These are phyloP conservation scores for Leishmania aethiopica DNA, from an alignment of 208 protist genomes.

Conservation along the genomic window DNA sequence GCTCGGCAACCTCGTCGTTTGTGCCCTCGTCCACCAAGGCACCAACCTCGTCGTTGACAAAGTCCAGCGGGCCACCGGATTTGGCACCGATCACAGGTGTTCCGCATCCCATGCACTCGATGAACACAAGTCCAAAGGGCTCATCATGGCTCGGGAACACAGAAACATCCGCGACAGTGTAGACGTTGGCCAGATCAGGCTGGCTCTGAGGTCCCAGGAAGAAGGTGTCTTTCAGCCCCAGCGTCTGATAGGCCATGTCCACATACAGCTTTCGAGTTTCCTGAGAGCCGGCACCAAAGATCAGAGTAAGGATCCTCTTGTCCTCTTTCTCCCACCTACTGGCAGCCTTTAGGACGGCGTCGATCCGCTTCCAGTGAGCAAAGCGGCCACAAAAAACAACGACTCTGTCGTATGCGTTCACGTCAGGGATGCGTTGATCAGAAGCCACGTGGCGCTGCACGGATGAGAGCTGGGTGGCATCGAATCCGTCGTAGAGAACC, in stretches of 20 bases:
- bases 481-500: slow-evolving; percentile 65
- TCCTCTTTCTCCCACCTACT: slow-evolving; percentile 59
- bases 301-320: slow-evolving; percentile 58
- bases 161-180: slow-evolving; percentile 58
- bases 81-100: slow-evolving; percentile 80
- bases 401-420: slow-evolving; percentile 61
- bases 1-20: slow-evolving; percentile 49
- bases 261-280: slow-evolving; percentile 59
- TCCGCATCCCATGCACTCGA: slow-evolving; percentile 83
- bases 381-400: slow-evolving; percentile 81
- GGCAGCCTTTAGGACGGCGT: slow-evolving; percentile 63
- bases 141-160: slow-evolving; percentile 84
- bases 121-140: slow-evolving; percentile 81
- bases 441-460: slow-evolving; percentile 33
- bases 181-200: slow-evolving; percentile 57
- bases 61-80: slow-evolving; percentile 80
- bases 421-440: slow-evolving; percentile 45
- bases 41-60: slow-evolving; percentile 71
- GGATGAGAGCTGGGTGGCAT: slow-evolving; percentile 28
- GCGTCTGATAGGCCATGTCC: slow-evolving; percentile 64
- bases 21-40: slow-evolving; percentile 67
- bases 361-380: slow-evolving; percentile 78
- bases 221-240: slow-evolving; percentile 65
- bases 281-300: slow-evolving; percentile 61
- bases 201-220: slow-evolving; percentile 76